Conservation (phyloP, 768 basidiomycete species). For the Chalciporus piperatus region DNA sequence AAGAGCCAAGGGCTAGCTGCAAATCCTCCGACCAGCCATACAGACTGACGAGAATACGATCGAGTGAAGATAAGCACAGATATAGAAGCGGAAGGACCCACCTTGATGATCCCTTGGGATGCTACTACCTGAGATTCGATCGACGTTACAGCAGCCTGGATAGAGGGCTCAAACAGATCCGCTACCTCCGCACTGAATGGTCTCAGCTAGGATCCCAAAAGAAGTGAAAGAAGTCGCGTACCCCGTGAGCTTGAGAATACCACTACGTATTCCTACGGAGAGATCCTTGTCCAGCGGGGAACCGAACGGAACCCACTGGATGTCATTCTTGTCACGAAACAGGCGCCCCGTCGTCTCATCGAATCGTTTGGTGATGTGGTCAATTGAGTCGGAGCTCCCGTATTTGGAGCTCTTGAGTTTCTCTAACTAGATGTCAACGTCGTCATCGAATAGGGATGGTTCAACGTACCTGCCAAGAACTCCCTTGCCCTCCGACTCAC, state of each 20-base stretch:
- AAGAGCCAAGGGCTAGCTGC: slow-evolving; percentile 83
- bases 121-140: slow-evolving; percentile 71
- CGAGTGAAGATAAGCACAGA: background rate
- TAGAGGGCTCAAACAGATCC: slow-evolving; percentile 75
- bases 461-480: slow-evolving; percentile 60
- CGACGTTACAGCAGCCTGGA: slow-evolving; percentile 66
- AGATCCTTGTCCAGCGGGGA: slow-evolving; percentile 75
- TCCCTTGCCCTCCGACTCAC: slow-evolving; percentile 72
- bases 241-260: slow-evolving; percentile 72
- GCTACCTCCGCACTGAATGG: slow-evolving; percentile 48
- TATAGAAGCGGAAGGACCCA: slow-evolving; percentile 19
- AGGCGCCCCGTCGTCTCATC: slow-evolving; percentile 81
- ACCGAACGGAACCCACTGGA: slow-evolving; percentile 74
- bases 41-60: slow-evolving; percentile 48
- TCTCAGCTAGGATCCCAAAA: slow-evolving; percentile 4
- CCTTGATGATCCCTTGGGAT: slow-evolving; percentile 65
- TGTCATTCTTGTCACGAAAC: slow-evolving; percentile 64
- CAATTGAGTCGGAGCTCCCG: slow-evolving; percentile 64
- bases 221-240: slow-evolving; percentile 32
- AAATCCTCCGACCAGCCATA: slow-evolving; percentile 82
- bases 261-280: slow-evolving; percentile 65
- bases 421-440: slow-evolving; percentile 38
- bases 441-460: background rate
- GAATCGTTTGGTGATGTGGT: slow-evolving; percentile 77
- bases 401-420: slow-evolving; percentile 75